A percentile compares a stretch with the other conserved stretches of the same genome.
These are phyloP conservation scores for Solanum dulcamara DNA, from an alignment of 257 asterid genomes.

Conservation along the genomic window DNA sequence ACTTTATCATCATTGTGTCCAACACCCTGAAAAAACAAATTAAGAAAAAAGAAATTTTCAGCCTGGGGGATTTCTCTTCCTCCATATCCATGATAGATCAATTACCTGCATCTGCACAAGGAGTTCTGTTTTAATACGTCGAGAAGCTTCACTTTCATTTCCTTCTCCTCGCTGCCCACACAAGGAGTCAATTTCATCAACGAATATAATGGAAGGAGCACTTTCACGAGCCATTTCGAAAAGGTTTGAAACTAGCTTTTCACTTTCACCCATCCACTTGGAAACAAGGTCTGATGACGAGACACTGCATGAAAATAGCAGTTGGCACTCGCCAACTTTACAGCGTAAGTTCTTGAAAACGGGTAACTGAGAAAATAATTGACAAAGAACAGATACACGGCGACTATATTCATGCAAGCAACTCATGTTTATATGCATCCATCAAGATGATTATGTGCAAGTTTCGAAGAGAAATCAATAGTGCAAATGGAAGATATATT, in stretches of 20 bases:
- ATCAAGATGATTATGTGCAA: background rate
- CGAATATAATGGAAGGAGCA: constrained; percentile 83
- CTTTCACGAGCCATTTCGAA: constrained; percentile 99
- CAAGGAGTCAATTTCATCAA: constrained; percentile 94
- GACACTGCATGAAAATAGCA: constrained; percentile 57
- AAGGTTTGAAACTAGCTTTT: constrained; percentile 93
- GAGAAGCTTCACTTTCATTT: constrained; percentile 96
- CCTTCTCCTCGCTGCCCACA: constrained; percentile 98
- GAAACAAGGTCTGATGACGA: constrained; percentile 97
- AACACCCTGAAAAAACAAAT: constrained; percentile 54
- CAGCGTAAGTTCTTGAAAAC: constrained; percentile 17
- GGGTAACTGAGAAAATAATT: background rate
- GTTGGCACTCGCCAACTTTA: constrained; percentile 57
- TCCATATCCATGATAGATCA: background rate
- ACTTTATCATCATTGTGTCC: constrained; percentile 98
- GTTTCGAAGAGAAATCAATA: background rate
- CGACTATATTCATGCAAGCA: background rate
- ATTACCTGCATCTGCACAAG: constrained; percentile 99
- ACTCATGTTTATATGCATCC: background rate
- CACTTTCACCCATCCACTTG: constrained; percentile 99
- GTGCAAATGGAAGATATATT: background rate
- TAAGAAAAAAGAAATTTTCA: background rate
- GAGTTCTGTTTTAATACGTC: constrained; percentile 91
- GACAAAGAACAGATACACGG: background rate
- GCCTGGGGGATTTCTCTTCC: background rate